Base-by-base conservation (phyloP, 306 rosid species). In the Echinosophora koreensis region DNA sequence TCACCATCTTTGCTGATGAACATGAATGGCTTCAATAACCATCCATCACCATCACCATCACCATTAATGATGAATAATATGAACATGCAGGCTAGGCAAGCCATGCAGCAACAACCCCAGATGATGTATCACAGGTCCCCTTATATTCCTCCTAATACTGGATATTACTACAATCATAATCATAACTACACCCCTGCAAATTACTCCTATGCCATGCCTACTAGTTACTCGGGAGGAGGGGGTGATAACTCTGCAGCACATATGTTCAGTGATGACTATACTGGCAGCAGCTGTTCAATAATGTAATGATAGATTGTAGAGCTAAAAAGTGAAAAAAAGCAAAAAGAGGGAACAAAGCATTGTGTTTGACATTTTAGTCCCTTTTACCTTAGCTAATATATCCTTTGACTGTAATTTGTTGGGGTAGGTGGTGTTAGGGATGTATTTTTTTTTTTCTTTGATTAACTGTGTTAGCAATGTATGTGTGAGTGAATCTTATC, bases 91-190 rank as follows among this genome's bases (percentile, higher is more conserved):
- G 78, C 84, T 0, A 89, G 90, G 84, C 91, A 88, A 35, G 89
- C 67, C n/a, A 77, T 87, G 88, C 90, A 83, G 15, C 92, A 82
- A 16, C 98, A 89, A 44, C 90, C 97, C 1, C 98, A 92, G 77
- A 89, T 92, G 91, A 90, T 94, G 98, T 92, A 90, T 80, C 88
- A 94, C 28, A 90, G 92, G 77, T 88, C 97, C 3, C 92, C 93
- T 0, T 27, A 66, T 27, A 47, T 88, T 77, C 94, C 98, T 18
- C 84, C 97, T 0, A 94, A 66, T 74, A 92, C 97, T 56, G 93
- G 97, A 47, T 94, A 90, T 83, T 88, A 85, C 86, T 74, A 83
- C 79, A 85, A 84, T 71, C 66, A 90, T 55, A 76, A 72, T 74
- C 54, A 86, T 71, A 81, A 81, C 64, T 83, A 87, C 14, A 69